phyloP scores from a whole-genome alignment of 2,329 filamentous ascomycete genomes.

The Pseudocercospora pini-densiflorae region DNA sequence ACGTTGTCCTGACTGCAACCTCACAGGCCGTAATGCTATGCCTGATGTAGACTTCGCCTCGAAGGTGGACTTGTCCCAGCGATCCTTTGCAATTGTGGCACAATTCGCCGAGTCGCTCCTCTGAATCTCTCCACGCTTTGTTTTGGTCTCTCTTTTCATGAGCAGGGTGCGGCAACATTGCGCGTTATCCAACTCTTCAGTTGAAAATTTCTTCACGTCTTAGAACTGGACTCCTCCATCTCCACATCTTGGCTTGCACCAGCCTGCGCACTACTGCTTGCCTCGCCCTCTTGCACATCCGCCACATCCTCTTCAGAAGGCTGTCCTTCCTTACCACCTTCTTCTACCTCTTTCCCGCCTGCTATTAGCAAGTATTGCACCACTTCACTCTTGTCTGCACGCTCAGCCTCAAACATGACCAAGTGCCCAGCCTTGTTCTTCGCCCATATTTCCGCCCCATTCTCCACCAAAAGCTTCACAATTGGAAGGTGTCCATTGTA shows the following conservation, averaged over 20 bases:
- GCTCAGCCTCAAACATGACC: slow-evolving; percentile 56
- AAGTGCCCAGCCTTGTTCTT: slow-evolving; percentile 83
- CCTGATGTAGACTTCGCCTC: too few species aligned
- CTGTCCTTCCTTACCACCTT: slow-evolving; percentile 25
- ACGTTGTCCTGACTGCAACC: too few species aligned
- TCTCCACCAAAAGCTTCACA: slow-evolving; percentile 75
- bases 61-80: too few species aligned
- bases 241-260: slow-evolving; percentile 16
- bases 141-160: too few species aligned
- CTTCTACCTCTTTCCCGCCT: slow-evolving; percentile 46
- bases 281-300: slow-evolving; percentile 27
- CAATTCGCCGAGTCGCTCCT: too few species aligned
- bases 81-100: too few species aligned
- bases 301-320: slow-evolving; percentile 28
- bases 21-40: too few species aligned
- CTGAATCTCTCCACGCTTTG: too few species aligned
- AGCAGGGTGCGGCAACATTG: too few species aligned
- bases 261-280: slow-evolving; percentile 21
- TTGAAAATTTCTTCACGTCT: background rate
- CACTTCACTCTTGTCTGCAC: slow-evolving; percentile 54
- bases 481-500: slow-evolving; percentile 83
- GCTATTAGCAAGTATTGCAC: slow-evolving; percentile 53
- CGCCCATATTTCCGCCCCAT: slow-evolving; percentile 76
- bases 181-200: background rate
- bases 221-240: slow-evolving; percentile 8